Base-by-base conservation (phyloP, 140 eudicot genomes). In the Stevia rebaudiana region DNA sequence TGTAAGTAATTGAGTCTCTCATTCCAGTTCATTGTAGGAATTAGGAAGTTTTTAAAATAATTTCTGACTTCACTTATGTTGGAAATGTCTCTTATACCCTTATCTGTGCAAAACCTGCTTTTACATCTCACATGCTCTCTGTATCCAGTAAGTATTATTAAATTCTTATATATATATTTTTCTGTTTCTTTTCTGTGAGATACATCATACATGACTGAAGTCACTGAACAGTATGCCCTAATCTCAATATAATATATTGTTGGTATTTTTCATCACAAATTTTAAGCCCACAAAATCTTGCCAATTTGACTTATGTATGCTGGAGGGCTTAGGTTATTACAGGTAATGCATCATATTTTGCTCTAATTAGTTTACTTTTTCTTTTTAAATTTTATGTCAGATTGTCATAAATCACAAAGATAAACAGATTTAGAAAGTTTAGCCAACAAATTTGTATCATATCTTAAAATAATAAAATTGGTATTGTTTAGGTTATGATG, bases 1-100 rank as follows among this genome's bases (percentile, higher is more conserved):
- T 33, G 31, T n/a, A 55, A 81, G 83, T 87, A 78, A 79, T 81
- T 81, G 74, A 68, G 74, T 77, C 82, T 82, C 86, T 84, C 83
- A 77, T 86, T 84, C 77, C 95, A 90, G 97, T 87, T 87, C 78
- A 78, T 87, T 87, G 71, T 90, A 84, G 97, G 95, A 73, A 78
- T 80, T 71, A 94, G 79, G n/a, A n/a, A n/a, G n/a, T n/a, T n/a
- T n/a, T n/a, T 57, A 79, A 78, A 47, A 82, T 40, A 49, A 49
- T 74, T 63, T 82, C 85, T 40, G 97, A 90, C 80, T 90, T 90
- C 77, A 87, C 95, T 30, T 87, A 82, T 67, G 94, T 90, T 73
- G 97, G 84, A 72, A 90, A 90, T 82, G 94, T 80, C 57, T 90
- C 95, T 43, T 88, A 90, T 84, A 94, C 97, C 49, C 83, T 70